These are phyloP conservation scores for Cercospora janseana DNA, from an alignment of 2,329 filamentous ascomycete species.

Conservation along the genomic window DNA sequence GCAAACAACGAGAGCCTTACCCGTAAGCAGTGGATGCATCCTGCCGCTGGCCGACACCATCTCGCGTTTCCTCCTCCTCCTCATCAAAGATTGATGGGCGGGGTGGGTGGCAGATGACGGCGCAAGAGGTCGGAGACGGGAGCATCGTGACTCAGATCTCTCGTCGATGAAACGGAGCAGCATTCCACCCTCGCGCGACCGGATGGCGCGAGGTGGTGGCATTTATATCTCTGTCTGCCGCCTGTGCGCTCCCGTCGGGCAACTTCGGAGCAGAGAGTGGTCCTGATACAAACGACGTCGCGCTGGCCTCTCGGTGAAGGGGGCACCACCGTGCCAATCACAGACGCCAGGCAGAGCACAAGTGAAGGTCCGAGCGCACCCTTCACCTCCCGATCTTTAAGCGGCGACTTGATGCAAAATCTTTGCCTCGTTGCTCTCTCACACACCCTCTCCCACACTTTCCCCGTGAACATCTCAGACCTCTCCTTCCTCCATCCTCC, in stretches of 20 bases:
- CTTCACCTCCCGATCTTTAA: slow-evolving; percentile 28
- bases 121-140: background rate
- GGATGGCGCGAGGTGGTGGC: slow-evolving; percentile 10
- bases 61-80: background rate
- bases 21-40: slow-evolving; percentile 18
- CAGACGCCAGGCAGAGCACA: slow-evolving; percentile 16
- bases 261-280: slow-evolving; percentile 20
- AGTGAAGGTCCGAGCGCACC: slow-evolving; percentile 25
- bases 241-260: slow-evolving; percentile 17
- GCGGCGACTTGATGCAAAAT: slow-evolving; percentile 30
- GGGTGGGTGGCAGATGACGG: background rate
- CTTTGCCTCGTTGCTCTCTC: slow-evolving; percentile 26
- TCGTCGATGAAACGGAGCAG: slow-evolving; percentile 6
- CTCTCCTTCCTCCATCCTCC: slow-evolving; percentile 28
- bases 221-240: slow-evolving; percentile 23
- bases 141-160: background rate
- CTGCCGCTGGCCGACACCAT: background rate
- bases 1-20: slow-evolving; percentile 19
- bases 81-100: background rate
- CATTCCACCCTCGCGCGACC: background rate
- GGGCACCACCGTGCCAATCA: slow-evolving; percentile 27
- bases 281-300: slow-evolving; percentile 21
- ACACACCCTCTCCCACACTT: slow-evolving; percentile 32
- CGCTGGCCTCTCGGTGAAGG: slow-evolving; percentile 20
- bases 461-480: slow-evolving; percentile 34